Percentiles rank a stretch among this genome's conserved stretches.
phyloP scores from a whole-genome alignment of 169 alveolate species.

The Babesia gibsoni region DNA sequence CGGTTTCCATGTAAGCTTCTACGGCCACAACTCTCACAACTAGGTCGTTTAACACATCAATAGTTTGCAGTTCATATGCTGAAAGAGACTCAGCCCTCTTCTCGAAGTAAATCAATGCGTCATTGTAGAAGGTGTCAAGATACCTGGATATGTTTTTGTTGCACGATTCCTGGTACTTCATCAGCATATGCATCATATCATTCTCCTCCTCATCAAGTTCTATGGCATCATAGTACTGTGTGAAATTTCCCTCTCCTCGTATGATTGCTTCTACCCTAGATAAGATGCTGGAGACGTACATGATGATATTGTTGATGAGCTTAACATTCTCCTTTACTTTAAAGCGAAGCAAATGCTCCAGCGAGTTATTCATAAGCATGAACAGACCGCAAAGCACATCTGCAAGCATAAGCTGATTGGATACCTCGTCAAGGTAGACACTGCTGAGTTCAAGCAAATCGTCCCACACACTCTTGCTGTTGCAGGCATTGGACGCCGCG shows the following conservation, averaged over 20 bases:
- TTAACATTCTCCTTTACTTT: conserved; percentile 3
- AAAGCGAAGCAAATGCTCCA: conserved; percentile 27
- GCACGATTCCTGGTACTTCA: conserved; percentile 26
- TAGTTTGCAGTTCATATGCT: conserved; percentile 9
- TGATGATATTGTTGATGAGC: conserved; percentile 30
- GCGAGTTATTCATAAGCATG: conserved; percentile 51
- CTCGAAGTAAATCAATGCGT: conserved; percentile 42
- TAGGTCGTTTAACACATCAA: conserved; percentile 36
- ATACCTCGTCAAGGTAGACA: conserved; percentile 52
- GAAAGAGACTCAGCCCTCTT: conserved; percentile 6
- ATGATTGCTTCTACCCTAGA: conserved; percentile 48
- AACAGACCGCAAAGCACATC: conserved; percentile 46
- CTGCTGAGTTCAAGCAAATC: conserved; percentile 47
- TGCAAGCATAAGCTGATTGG: conserved; percentile 12
- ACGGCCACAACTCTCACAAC: conserved; percentile 54
- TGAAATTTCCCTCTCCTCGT: conserved; percentile 28
- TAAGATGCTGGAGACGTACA: conserved; percentile 46
- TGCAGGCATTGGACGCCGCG: not conserved
- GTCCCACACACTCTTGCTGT: conserved; percentile 39
- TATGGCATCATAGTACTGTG: conserved; percentile 14
- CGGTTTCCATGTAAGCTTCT: conserved; percentile 22
- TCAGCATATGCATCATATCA: conserved; percentile 23
- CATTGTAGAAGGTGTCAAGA: conserved; percentile 30
- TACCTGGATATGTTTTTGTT: conserved; percentile 35
- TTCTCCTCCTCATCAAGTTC: conserved; percentile 27